phyloP scores from a whole-genome alignment of 148 eudicot genomes.

The Polygonum maritimum region DNA sequence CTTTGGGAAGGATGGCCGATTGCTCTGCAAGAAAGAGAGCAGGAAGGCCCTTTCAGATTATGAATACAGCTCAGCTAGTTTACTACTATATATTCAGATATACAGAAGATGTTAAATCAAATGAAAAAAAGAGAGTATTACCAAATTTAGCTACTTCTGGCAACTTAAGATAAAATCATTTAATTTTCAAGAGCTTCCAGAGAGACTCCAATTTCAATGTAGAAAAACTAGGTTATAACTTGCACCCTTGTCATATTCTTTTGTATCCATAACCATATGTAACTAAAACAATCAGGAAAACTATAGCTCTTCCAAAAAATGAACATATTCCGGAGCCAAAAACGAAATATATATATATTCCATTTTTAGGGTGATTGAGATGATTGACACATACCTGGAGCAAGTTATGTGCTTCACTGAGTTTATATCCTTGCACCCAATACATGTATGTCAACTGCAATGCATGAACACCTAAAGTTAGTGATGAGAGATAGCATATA shows the following conservation, averaged over 20 bases:
- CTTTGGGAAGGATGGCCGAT: slow-evolving; percentile 82
- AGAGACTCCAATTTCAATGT: neutral
- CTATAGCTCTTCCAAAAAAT: neutral
- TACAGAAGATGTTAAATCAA: neutral
- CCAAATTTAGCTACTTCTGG: neutral
- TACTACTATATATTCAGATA: neutral
- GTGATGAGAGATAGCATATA: neutral
- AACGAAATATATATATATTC: neutral
- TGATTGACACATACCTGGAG: slow-evolving; percentile 42
- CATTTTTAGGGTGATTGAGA: neutral
- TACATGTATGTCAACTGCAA: slow-evolving; percentile 93
- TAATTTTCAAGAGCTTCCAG: no score
- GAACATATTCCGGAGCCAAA: neutral
- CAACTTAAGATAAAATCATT: neutral
- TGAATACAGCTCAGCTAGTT: slow-evolving; percentile 1
- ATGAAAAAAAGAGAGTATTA: neutral
- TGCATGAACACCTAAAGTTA: neutral
- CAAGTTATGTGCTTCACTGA: slow-evolving; percentile 54
- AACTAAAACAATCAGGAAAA: neutral
- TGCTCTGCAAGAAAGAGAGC: slow-evolving; percentile 46
- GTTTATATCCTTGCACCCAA: slow-evolving; percentile 79
- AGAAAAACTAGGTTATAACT: neutral
- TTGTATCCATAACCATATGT: neutral
- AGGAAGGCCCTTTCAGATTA: neutral
- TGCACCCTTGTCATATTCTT: neutral